Conservation (phyloP, 2,329 filamentous ascomycete genomes). For the Fusarium beomiforme region DNA sequence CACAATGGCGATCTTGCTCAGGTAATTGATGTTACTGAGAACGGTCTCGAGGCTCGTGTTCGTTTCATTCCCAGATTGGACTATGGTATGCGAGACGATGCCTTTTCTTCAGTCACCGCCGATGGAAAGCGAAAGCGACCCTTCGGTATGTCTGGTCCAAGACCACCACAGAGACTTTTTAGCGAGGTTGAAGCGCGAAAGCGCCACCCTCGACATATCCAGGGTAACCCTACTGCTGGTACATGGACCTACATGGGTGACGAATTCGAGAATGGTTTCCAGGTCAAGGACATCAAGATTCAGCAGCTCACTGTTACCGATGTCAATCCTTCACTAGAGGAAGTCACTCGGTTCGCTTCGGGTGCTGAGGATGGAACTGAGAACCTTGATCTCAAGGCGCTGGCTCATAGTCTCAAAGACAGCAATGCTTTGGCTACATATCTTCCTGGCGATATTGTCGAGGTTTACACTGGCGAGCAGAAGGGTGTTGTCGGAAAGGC, state of each 20-base stretch:
- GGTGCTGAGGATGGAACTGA: constrained; percentile 92
- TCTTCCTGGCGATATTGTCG: constrained; percentile 92
- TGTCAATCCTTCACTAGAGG: constrained; percentile 92
- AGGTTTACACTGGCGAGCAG: constrained; percentile 95
- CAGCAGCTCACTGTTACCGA: constrained; percentile 86
- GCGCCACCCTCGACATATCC: constrained; percentile 73
- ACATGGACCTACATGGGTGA: constrained; percentile 88
- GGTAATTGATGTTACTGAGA: constrained; percentile 91
- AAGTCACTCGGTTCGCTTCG: constrained; percentile 93
- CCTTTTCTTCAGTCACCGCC: constrained; percentile 53
- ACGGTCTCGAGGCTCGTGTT: constrained; percentile 87
- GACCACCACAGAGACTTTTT: constrained; percentile 89
- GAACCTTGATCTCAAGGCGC: constrained; percentile 89
- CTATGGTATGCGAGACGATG: constrained; percentile 88
- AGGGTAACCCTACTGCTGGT: constrained; percentile 78
- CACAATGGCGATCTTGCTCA: constrained; percentile 92
- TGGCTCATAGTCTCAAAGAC: constrained; percentile 90
- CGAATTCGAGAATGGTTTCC: constrained; percentile 90
- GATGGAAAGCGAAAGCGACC: constrained; percentile 85
- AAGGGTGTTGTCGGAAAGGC: constrained; percentile 89
- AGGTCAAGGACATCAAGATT: constrained; percentile 93
- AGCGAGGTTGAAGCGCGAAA: constrained; percentile 94
- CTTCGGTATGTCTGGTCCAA: constrained; percentile 66
- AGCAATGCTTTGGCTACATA: constrained; percentile 85
- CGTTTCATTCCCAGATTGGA: constrained; percentile 90